phyloP scores from a whole-genome alignment of 73 alveolate genomes.

The Paramecium caudatum region DNA sequence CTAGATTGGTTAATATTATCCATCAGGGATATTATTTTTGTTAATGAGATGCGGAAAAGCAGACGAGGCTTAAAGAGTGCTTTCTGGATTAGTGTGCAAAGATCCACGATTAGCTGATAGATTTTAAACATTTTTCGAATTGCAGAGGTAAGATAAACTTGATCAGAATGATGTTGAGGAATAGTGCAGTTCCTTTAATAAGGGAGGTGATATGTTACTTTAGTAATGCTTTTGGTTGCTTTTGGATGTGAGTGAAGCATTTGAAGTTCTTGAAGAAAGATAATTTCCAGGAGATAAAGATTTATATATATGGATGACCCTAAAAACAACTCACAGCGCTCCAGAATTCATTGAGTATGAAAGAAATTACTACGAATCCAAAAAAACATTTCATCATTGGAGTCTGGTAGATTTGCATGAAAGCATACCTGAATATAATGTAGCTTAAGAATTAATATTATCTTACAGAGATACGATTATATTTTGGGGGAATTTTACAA shows the following conservation, averaged over 20 bases:
- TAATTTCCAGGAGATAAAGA: conserved; percentile 1
- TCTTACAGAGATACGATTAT: conserved; percentile 14
- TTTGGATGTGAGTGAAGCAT: conserved; percentile 47
- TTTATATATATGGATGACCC: not conserved
- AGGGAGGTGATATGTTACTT: not conserved
- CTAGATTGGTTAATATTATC: conserved; percentile 14
- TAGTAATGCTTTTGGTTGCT: conserved; percentile 14
- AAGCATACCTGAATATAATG: not conserved
- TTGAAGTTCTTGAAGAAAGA: conserved; percentile 1
- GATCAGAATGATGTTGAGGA: conserved; percentile 26
- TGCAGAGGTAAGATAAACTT: not conserved
- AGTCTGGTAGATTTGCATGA: conserved; percentile 28
- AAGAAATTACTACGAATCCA: conserved; percentile 3
- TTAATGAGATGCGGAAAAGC: conserved; percentile 56
- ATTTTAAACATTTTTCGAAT: not conserved
- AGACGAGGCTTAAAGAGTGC: not conserved
- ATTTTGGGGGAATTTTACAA: conserved; percentile 17
- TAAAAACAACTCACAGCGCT: conserved; percentile 9
- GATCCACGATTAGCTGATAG: not conserved
- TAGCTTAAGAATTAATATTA: not conserved
- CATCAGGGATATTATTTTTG: conserved; percentile 26
- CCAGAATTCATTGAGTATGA: not conserved
- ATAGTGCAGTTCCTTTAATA: not conserved
- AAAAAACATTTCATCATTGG: conserved; percentile 41
- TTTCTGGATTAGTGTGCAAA: not conserved